Evolutionary conservation across 352 stramenopile genomes (phyloP).

Genomic region (Thraustochytrium sp.): DNA sequence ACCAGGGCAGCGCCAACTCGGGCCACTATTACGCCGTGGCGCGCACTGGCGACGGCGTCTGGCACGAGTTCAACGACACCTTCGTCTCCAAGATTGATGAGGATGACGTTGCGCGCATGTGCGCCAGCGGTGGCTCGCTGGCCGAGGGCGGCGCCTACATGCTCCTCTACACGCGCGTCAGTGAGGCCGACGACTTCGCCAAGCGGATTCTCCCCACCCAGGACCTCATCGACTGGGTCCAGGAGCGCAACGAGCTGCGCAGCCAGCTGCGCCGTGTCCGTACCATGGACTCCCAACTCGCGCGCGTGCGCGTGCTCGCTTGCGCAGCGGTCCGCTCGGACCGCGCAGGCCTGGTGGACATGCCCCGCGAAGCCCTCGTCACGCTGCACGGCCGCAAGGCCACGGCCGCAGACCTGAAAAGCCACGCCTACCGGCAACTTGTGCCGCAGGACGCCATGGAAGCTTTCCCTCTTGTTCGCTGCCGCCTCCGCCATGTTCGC

Average conservation of each 20-base stretch:
- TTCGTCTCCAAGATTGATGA: not conserved
- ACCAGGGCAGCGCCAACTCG: constrained; percentile 57
- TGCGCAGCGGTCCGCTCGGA: not conserved
- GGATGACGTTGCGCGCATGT: not conserved
- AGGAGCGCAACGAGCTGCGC: not conserved
- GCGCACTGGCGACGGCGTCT: not conserved
- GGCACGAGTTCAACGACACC: constrained; percentile 45
- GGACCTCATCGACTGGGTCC: not conserved
- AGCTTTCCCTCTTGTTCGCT: not conserved
- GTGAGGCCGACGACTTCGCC: not conserved
- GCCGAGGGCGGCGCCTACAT: constrained; percentile 46
- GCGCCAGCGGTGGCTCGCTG: not conserved
- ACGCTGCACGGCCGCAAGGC: not conserved
- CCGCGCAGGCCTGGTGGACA: not conserved
- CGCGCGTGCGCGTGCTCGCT: not conserved
- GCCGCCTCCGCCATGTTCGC: not conserved
- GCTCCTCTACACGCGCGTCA: constrained; percentile 56
- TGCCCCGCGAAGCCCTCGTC: not conserved
- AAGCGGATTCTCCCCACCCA: not conserved
- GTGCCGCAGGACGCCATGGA: not conserved
- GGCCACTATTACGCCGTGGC: constrained; percentile 63
- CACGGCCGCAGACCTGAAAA: not conserved
- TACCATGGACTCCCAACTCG: not conserved
- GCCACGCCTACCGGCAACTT: not conserved
- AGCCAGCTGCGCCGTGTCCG: not conserved